These are phyloP conservation scores for Trichodelitschia bisporula DNA, from an alignment of 495 filamentous ascomycete species.

Conservation along the genomic window DNA sequence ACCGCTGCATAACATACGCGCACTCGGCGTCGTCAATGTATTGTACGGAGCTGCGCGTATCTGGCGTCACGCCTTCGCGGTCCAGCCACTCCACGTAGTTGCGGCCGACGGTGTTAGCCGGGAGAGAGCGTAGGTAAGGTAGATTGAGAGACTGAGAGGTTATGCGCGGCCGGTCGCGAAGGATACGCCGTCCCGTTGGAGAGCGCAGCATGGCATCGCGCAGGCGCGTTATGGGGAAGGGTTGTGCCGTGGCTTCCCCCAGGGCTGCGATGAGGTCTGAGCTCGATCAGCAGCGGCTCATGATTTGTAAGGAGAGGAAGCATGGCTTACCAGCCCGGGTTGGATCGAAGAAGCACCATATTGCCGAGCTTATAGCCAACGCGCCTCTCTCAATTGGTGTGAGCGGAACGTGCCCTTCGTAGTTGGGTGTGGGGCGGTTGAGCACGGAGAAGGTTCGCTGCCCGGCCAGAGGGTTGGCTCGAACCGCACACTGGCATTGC, in stretches of 20 bases:
- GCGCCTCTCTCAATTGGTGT: slow-evolving; percentile 47
- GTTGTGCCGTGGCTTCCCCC: slow-evolving; percentile 80
- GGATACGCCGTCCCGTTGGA: slow-evolving; percentile 72
- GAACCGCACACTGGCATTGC: no score
- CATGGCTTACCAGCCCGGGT: slow-evolving; percentile 36
- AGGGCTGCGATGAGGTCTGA: slow-evolving; percentile 80
- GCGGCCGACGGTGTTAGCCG: slow-evolving; percentile 52
- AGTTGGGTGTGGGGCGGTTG: slow-evolving; percentile 58
- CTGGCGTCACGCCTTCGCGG: slow-evolving; percentile 73
- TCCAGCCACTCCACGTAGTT: slow-evolving; percentile 77
- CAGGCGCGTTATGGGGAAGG: slow-evolving; percentile 85
- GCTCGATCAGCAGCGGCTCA: background rate
- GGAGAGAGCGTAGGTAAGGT: slow-evolving; percentile 41
- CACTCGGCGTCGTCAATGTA: slow-evolving; percentile 90
- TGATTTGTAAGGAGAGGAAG: background rate
- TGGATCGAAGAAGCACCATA: slow-evolving; percentile 58
- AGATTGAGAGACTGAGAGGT: slow-evolving; percentile 54
- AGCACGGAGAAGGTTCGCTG: slow-evolving; percentile 40
- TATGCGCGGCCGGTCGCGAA: slow-evolving; percentile 72
- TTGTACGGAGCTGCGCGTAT: slow-evolving; percentile 55
- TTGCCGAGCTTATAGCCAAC: slow-evolving; percentile 60
- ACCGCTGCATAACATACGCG: slow-evolving; percentile 96
- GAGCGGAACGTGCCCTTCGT: slow-evolving; percentile 82
- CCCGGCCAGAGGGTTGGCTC: background rate
- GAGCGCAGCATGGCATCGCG: slow-evolving; percentile 70